phyloP scores from a whole-genome alignment of 2,329 filamentous ascomycete genomes.

The Shiraia bambusicola region DNA sequence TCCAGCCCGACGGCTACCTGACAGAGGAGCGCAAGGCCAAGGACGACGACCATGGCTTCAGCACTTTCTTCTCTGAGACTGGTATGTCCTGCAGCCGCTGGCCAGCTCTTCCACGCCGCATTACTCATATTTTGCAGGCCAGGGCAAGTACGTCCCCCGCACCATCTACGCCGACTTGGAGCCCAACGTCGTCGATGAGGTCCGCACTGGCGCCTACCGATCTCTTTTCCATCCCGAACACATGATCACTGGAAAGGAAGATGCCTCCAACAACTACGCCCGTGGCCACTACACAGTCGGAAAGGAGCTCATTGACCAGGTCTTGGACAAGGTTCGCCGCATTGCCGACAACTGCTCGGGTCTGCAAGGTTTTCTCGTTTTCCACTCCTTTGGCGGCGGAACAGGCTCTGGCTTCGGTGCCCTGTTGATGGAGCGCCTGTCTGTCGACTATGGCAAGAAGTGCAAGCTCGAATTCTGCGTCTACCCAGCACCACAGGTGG shows the following conservation, averaged over 20 bases:
- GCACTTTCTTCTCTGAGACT: constrained; percentile 99
- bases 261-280: constrained; percentile 99
- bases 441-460: constrained; percentile 99
- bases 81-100: constrained; percentile 61
- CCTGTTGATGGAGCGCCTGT: constrained; percentile 97
- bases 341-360: constrained; percentile 95
- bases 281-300: constrained; percentile 99
- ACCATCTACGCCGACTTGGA: constrained; percentile 99
- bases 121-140: constrained; percentile 59
- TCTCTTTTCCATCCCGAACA: constrained; percentile 97
- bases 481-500: constrained; percentile 95
- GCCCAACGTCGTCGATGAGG: constrained; percentile 98
- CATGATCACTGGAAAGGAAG: constrained; percentile 99
- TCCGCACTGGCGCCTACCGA: constrained; percentile 95
- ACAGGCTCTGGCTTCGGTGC: constrained; percentile 98
- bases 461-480: constrained; percentile 99
- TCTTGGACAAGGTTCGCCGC: constrained; percentile 95
- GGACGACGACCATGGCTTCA: constrained; percentile 95
- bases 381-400: constrained; percentile 99
- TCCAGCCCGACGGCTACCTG: constrained; percentile 97
- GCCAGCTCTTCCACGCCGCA: constrained; percentile 11
- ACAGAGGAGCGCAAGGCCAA: constrained; percentile 95
- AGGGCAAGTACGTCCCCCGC: constrained; percentile 98
- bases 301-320: constrained; percentile 98
- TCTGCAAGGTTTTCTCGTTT: constrained; percentile 98